Evolutionary conservation across 495 filamentous ascomycete species (phyloP).

Genomic region (Podospora anserina): DNA sequence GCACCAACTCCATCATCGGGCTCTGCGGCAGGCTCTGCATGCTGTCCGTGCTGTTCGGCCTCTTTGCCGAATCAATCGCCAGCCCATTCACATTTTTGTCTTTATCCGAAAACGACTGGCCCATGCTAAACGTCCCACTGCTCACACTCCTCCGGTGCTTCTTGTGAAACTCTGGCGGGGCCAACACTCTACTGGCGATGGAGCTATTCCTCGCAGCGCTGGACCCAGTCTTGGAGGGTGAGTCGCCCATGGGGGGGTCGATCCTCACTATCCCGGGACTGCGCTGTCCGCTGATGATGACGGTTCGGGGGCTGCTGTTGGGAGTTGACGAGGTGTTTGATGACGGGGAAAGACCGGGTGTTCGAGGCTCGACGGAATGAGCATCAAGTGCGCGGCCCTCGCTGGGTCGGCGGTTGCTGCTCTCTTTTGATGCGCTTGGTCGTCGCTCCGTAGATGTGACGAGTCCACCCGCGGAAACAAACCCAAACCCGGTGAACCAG

Average conservation of each 20-base stretch:
- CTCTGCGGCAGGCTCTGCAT: slow-evolving; percentile 46
- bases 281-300: slow-evolving; percentile 1
- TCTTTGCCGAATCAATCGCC: slow-evolving; percentile 21
- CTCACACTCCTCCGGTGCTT: slow-evolving; percentile 18
- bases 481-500: slow-evolving; percentile 47
- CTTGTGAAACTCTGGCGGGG: not conserved
- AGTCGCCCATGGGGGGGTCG: slow-evolving; percentile 13
- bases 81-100: slow-evolving; percentile 3
- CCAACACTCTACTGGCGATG: slow-evolving; percentile 19
- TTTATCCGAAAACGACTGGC: not conserved
- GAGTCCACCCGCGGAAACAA: slow-evolving; percentile 36
- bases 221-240: not conserved
- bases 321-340: slow-evolving; percentile 25
- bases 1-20: slow-evolving; percentile 49
- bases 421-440: slow-evolving; percentile 9
- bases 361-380: slow-evolving; percentile 2
- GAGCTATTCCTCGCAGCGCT: slow-evolving; percentile 6
- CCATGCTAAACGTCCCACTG: slow-evolving; percentile 12
- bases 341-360: slow-evolving; percentile 14
- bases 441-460: slow-evolving; percentile 26
- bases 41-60: slow-evolving; percentile 29
- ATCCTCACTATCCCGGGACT: slow-evolving; percentile 17
- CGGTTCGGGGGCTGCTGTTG: slow-evolving; percentile 27
- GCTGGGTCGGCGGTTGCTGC: not conserved
- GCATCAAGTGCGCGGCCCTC: not conserved